Conservation (phyloP, 495 filamentous ascomycete species). For the Penicillium ucsense region DNA sequence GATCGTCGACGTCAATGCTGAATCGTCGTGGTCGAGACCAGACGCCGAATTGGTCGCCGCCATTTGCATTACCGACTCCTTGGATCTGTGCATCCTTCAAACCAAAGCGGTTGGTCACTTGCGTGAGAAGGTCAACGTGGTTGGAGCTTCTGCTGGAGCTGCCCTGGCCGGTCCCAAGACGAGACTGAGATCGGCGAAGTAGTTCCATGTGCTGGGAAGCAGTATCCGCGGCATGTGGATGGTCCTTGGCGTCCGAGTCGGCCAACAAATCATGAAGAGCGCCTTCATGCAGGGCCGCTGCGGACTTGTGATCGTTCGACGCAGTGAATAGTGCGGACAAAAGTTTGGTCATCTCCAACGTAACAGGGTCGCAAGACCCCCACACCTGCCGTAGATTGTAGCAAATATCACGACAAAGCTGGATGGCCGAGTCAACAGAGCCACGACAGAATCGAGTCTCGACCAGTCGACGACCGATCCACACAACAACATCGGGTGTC, state of each 20-base stretch:
- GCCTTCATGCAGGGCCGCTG: slow-evolving; percentile 45
- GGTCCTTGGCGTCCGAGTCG: slow-evolving; percentile 31
- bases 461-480: slow-evolving; percentile 47
- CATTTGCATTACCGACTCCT: slow-evolving; percentile 14
- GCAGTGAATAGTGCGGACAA: slow-evolving; percentile 45
- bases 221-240: slow-evolving; percentile 22
- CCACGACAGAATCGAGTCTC: slow-evolving; percentile 45
- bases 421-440: slow-evolving; percentile 34
- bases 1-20: slow-evolving; percentile 30
- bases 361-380: slow-evolving; percentile 43
- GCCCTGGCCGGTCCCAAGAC: slow-evolving; percentile 15
- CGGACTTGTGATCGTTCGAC: slow-evolving; percentile 39
- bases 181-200: slow-evolving; percentile 35
- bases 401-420: slow-evolving; percentile 49
- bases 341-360: slow-evolving; percentile 46
- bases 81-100: slow-evolving; percentile 18
- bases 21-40: slow-evolving; percentile 33
- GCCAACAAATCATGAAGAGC: slow-evolving; percentile 40
- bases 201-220: slow-evolving; percentile 41
- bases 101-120: slow-evolving; percentile 25
- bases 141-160: slow-evolving; percentile 9
- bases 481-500: slow-evolving; percentile 42
- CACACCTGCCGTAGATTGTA: slow-evolving; percentile 54
- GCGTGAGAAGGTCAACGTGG: slow-evolving; percentile 19
- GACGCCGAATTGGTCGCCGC: slow-evolving; percentile 23